Evolutionary conservation across 305 asterid species (phyloP).

Genomic region (Nicotiana rustica): DNA sequence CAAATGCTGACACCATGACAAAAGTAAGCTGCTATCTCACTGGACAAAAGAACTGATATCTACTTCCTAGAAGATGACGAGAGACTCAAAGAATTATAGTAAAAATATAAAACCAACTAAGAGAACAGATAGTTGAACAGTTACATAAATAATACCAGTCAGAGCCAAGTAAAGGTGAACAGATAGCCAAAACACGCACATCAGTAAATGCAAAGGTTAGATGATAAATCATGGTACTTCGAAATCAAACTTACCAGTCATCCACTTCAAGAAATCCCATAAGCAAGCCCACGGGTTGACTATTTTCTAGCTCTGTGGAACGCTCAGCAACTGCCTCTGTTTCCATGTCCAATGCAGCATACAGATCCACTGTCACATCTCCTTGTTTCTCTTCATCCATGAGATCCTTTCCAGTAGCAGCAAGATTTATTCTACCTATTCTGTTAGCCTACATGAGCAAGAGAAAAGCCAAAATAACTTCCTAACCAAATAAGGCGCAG

Average conservation of each 20-base stretch:
- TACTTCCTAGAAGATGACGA: not conserved
- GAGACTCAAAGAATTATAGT: not conserved
- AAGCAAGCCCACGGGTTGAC: slow-evolving; percentile 87
- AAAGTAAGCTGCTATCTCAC: slow-evolving; percentile 11
- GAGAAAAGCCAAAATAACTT: slow-evolving; percentile 20
- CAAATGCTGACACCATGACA: not conserved
- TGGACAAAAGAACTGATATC: slow-evolving; percentile 22
- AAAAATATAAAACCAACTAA: not conserved
- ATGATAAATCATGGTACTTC: slow-evolving; percentile 25
- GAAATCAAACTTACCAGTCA: slow-evolving; percentile 74
- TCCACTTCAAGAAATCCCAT: slow-evolving; percentile 96
- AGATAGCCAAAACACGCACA: not conserved
- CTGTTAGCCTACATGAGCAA: slow-evolving; percentile 74
- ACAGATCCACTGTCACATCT: slow-evolving; percentile 94
- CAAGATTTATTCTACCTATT: slow-evolving; percentile 97
- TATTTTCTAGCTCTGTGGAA: slow-evolving; percentile 76
- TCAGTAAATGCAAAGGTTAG: slow-evolving; percentile 11
- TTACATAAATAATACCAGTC: not conserved
- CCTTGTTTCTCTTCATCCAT: slow-evolving; percentile 99
- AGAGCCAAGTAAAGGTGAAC: slow-evolving; percentile 5
- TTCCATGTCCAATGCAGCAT: slow-evolving; percentile 87
- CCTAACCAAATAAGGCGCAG: not conserved
- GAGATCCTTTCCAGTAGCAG: slow-evolving; percentile 99
- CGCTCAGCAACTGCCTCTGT: slow-evolving; percentile 77
- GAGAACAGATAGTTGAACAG: not conserved